Conservation (phyloP, 208 protist genomes). For the Leishmania gerbilli region DNA sequence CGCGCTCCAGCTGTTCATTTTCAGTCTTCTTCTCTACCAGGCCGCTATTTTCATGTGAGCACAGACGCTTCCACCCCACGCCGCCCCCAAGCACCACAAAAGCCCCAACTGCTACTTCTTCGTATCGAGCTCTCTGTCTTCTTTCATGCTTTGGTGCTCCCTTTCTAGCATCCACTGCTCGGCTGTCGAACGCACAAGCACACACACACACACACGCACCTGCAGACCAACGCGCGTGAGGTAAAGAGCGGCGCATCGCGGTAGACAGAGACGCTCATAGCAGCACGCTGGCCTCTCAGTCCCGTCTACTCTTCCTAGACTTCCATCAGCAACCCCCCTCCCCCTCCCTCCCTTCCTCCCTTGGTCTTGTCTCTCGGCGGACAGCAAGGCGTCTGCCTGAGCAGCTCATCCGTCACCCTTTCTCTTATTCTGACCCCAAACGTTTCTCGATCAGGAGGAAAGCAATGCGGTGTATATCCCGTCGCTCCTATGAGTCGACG, state of each 20-base stretch:
- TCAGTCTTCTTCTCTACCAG: background rate
- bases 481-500: background rate
- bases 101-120: background rate
- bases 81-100: background rate
- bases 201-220: background rate
- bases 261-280: background rate
- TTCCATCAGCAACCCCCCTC: background rate
- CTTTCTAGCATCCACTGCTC: background rate
- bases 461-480: constrained; percentile 18
- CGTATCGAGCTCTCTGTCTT: no score
- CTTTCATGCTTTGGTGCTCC: background rate
- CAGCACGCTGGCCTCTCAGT: background rate
- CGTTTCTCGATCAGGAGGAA: background rate
- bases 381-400: background rate
- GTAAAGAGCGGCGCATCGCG: background rate
- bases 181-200: background rate
- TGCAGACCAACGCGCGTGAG: background rate
- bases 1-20: background rate
- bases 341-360: background rate
- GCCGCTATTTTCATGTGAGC: background rate
- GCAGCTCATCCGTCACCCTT: background rate
- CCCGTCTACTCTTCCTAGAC: background rate
- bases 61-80: background rate
- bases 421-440: background rate
- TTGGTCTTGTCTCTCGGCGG: background rate